Base-by-base conservation (phyloP, 179 eudicot species). In the Carnegiea gigantea region DNA sequence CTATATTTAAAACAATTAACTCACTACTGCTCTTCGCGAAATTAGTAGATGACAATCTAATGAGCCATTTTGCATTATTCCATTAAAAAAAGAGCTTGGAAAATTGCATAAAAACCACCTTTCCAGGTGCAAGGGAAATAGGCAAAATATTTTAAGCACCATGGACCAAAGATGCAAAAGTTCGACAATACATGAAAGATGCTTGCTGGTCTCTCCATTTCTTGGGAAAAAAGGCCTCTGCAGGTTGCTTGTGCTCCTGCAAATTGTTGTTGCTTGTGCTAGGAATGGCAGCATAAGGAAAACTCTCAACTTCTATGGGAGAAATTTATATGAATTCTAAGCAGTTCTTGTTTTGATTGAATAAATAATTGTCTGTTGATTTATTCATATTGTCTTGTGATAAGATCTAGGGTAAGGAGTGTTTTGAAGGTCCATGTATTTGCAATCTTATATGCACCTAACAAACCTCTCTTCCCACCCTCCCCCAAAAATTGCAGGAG, bases 401-500 rank as follows among this genome's bases (percentile, higher is more conserved):
- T 8, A 80, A 12, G 18, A 26, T 59, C 44, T 13, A 1, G 20
- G 8, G 30, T 60, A 49, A 24, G 28, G 46, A 12, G 44, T 60
- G 20, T 57, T 59, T 60, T 13, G 18, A 79, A 64, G 67, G 49
- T 21, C 46, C 46, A 49, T 79, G 81, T 30, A 38, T 71, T 71
- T 79, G 23, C 21, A 23, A 33, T 40, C 11, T 15, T 53, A 36
- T 24, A 21, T 3, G 14, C 43, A 9, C 75, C 17, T 40, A 72
- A 72, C 14, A 40, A 40, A 1, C 38, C 36, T 40, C 48, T 38
- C 23, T 3, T 20, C 54, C 59, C 54, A 5, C 36, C 20, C 40
- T 43, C 68, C 49, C 10, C 46, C 40, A 53, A 11, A 51, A 81
- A 60, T 60, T 81, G 54, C 91, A 96, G 99, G 99, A 93, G 81